phyloP scores from a whole-genome alignment of 176 grass and related monocot species.

The Triticum timopheevii region DNA sequence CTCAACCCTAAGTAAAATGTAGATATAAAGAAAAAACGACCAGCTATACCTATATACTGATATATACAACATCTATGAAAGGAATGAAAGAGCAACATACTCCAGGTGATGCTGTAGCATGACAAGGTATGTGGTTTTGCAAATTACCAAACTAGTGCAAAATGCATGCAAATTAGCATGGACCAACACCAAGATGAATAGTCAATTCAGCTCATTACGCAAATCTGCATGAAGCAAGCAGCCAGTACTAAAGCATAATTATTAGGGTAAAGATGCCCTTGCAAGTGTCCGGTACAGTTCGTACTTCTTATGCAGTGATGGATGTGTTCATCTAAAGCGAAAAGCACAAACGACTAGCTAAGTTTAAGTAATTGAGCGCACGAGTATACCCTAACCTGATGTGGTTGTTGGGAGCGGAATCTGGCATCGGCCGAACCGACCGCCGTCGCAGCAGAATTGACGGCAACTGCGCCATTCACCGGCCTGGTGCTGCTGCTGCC shows the following conservation, averaged over 20 bases:
- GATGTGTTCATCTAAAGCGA: conserved; percentile 45
- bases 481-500: conserved; percentile 27
- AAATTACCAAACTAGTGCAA: not conserved
- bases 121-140: not conserved
- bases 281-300: conserved; percentile 38
- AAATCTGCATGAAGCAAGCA: conserved; percentile 13
- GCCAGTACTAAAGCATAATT: conserved; percentile 32
- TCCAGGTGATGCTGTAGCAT: not conserved
- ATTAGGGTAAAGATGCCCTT: conserved; percentile 28
- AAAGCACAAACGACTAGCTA: conserved; percentile 31
- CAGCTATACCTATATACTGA: not conserved
- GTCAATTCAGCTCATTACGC: not conserved
- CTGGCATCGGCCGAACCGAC: conserved; percentile 53
- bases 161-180: not conserved
- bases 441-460: conserved; percentile 58
- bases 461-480: conserved; percentile 49
- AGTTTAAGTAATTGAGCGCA: conserved; percentile 20
- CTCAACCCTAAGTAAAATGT: conserved; percentile 10
- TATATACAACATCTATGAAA: not conserved
- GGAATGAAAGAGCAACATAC: not conserved
- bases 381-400: conserved; percentile 58
- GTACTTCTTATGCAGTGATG: conserved; percentile 40
- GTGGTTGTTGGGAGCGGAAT: conserved; percentile 53
- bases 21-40: not conserved
- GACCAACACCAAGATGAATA: not conserved